Base-by-base conservation (phyloP, 2,329 filamentous ascomycete species). In the Trichoderma atroviride region DNA sequence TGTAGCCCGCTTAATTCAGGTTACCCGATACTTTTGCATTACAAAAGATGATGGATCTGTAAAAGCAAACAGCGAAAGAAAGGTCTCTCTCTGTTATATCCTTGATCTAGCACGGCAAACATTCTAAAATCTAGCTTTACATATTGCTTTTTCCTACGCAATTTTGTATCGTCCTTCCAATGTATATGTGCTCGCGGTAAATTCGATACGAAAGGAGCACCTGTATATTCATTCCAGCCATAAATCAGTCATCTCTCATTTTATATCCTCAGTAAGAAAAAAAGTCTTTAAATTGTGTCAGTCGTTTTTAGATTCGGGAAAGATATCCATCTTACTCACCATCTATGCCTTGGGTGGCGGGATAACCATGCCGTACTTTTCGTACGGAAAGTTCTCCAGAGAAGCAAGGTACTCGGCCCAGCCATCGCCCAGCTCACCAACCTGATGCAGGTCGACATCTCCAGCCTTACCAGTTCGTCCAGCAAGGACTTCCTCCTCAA, bases 401-500 rank as follows among this genome's bases (percentile, higher is more conserved):
- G 79, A 83, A 29, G 76, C 73, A 65, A 85, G 77, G 74, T 88
- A 86, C 76, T 89, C 83, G 1, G 83, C 87, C 88, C 88, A 90
- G 16, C 88, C 88, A 72, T 91, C 88, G 60, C 81, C 84, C 14
- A 85, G 64, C 76, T 88, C 83, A 0, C 88, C 88, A 2, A 88
- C 76, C 78, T 87, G 83, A 72, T 89, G 84, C 71, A 83, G 74
- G 66, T 88, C 86, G 4, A 85, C 81, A 4, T 80, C 80, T 14
- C 85, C 86, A 0, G 86, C 91, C 80, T 91, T 89, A 1, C 92
- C 92, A 29, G 91, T 94, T 74, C 89, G 82, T 0, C 94, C 96
- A 0, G 96, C 95, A 27, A 99, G 82, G 3, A 99, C 93, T 77
- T 94, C 88, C 13, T 86, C 86, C 82, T 97, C 93, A 55, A 90